phyloP scores from a whole-genome alignment of 2,329 filamentous ascomycete species.

The Pyrenochaeta sp. region DNA sequence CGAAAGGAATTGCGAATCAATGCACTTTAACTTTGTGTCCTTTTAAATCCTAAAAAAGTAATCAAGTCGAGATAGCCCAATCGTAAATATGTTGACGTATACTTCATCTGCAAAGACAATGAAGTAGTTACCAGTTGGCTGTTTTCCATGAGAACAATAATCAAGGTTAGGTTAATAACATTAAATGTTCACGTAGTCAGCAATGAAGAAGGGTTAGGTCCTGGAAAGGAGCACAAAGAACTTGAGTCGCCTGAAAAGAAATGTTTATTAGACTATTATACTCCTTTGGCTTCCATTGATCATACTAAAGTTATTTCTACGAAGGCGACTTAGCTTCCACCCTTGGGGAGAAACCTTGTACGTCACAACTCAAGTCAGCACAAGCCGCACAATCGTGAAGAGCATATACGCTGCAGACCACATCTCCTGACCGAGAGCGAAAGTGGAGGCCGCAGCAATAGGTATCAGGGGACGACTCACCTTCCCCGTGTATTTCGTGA shows the following conservation, averaged over 20 bases:
- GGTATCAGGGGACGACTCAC: not conserved
- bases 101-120: too few relatives aligned
- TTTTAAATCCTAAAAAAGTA: too few relatives aligned
- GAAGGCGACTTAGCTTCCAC: not conserved
- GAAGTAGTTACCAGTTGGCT: too few relatives aligned
- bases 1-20: not conserved
- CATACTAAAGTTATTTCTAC: not conserved
- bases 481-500: conserved; percentile 22
- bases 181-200: not conserved
- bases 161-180: too few relatives aligned
- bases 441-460: not conserved
- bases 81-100: not conserved
- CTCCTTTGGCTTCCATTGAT: not conserved
- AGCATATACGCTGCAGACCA: not conserved
- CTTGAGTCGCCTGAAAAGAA: not conserved
- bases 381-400: not conserved
- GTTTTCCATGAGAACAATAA: too few relatives aligned
- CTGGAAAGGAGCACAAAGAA: not conserved
- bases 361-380: not conserved
- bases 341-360: not conserved
- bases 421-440: not conserved
- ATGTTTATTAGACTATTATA: not conserved
- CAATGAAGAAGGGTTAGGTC: not conserved
- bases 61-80: not conserved
- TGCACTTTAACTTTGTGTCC: not conserved